Evolutionary conservation across 257 asterid species (phyloP), one percentile per base, ranked within the genome.

Genomic region (Solanum infundibuliforme): DNA sequence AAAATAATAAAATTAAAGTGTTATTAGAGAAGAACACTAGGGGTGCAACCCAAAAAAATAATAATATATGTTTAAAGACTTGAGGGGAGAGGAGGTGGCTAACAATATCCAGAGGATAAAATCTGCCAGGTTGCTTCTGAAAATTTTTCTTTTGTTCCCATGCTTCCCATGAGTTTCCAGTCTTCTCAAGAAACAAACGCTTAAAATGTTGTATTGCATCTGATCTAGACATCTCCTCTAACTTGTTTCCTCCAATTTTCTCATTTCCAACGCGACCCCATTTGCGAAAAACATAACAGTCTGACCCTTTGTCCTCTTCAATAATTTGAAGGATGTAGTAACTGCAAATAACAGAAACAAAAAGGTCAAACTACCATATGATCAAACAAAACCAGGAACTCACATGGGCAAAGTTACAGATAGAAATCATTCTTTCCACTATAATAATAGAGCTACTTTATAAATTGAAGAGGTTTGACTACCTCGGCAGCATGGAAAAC

Each of bases 231-330:
- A 93, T 91, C 88, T 89, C 94, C 3, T 93, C 94, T 88, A 97
- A 85, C 92, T 96, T 97, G 86, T 20, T 89, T 74, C 98, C 97
- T 71, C 98, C 98, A 83, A 97, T 94, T 90, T 93, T 97, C 85
- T 97, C 99, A 72, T 89, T 97, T 85, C 99, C 99, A 90, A 97
- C 98, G 88, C 99, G 98, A 83, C 99, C 99, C 99, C 99, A 97
- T 92, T 97, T 97, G 46, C 99, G 98, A 84, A 96, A 97, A 73
- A 97, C 96, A 83, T 93, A 88, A 87, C 99, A 96, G 18, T 92
- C 95, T 7, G 96, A 92, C 88, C 98, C 92, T 90, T 94, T 94
- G 92, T 97, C 99, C 38, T 97, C 98, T 96, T 97, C 95, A 89
- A 96, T 97, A 85, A 97, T 94, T 92, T 97, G 99, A 87, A 97